Evolutionary conservation across 441 rosid species (phyloP), one percentile per base, ranked within the genome.

Genomic region (Capsella rubella): DNA sequence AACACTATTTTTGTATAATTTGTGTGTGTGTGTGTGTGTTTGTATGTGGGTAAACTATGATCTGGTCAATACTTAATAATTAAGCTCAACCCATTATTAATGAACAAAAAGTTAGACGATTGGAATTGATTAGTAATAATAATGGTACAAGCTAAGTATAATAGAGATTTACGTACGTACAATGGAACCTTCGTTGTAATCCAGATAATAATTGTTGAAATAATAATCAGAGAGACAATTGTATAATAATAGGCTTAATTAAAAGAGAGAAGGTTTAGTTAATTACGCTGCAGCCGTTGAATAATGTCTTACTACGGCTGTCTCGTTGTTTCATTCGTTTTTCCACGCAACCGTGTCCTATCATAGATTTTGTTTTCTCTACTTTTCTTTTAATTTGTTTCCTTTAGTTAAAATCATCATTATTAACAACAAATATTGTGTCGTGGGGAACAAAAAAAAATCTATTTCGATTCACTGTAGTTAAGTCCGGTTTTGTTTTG

Each of bases 151-250:
- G 25, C 2, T 21, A 64, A 73, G 8, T 34, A 73, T 73, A 29
- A 42, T 58, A 29, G 68, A 45, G 54, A 61, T 43, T 7, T 47
- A 64, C 11, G 43, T 28, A 58, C 52, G 35, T 73, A 74, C 47
- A 40, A 13, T 32, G 39, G 73, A 75, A 75, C 27, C 69, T 75
- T 75, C 69, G 63, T 68, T 53, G 55, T 68, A 68, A 60, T 68
- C 47, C 47, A 68, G 45, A 67, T 43, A 60, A 68, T 61, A 52
- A 60, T 39, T 21, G 52, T 42, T 32, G 54, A 51, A 29, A 39
- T 18, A 29, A 29, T 18, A 58, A 74, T 59, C 63, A 68, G 51
- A 66, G 64, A 29, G 9, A 34, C 9, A 34, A 42, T 35, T 65
- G 42, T 56, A 27, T 51, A 47, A 27, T 51, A 47, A 65, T 65